Evolutionary conservation across 2,329 filamentous ascomycete species (phyloP).

Genomic region (Neofusicoccum laricinum): DNA sequence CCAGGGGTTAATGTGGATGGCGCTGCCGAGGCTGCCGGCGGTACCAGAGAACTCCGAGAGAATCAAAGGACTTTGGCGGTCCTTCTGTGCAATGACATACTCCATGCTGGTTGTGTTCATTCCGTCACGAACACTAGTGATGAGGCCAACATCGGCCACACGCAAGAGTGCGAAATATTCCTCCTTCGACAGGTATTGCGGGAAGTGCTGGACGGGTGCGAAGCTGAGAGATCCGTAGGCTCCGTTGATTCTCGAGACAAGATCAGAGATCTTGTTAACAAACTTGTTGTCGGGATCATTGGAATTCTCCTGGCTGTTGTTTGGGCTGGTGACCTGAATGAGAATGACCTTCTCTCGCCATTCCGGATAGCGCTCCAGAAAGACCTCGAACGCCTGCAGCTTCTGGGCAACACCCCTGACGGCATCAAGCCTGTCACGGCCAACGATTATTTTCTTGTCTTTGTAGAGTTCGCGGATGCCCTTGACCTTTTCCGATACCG

Average conservation of each 20-base stretch:
- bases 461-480: slow-evolving; percentile 73
- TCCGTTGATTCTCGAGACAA: slow-evolving; percentile 90
- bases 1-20: slow-evolving; percentile 97
- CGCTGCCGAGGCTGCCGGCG: slow-evolving; percentile 77
- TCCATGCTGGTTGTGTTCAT: slow-evolving; percentile 98
- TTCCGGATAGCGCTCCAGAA: slow-evolving; percentile 84
- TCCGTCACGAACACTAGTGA: slow-evolving; percentile 92
- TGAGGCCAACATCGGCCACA: slow-evolving; percentile 84
- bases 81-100: slow-evolving; percentile 88
- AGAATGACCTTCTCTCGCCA: slow-evolving; percentile 91
- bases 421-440: slow-evolving; percentile 88
- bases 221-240: slow-evolving; percentile 83
- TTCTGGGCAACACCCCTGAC: slow-evolving; percentile 95
- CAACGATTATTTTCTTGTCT: slow-evolving; percentile 94
- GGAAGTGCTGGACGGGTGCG: slow-evolving; percentile 89
- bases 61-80: slow-evolving; percentile 82
- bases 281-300: slow-evolving; percentile 77
- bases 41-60: slow-evolving; percentile 96
- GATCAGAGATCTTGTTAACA: slow-evolving; percentile 82
- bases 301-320: slow-evolving; percentile 69
- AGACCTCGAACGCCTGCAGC: slow-evolving; percentile 87
- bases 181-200: slow-evolving; percentile 82
- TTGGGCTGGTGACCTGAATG: slow-evolving; percentile 91
- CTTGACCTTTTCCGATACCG: slow-evolving; percentile 68
- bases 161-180: slow-evolving; percentile 95